phyloP scores from a whole-genome alignment of 805 yeast genomes.

The Metschnikowia borealis region DNA sequence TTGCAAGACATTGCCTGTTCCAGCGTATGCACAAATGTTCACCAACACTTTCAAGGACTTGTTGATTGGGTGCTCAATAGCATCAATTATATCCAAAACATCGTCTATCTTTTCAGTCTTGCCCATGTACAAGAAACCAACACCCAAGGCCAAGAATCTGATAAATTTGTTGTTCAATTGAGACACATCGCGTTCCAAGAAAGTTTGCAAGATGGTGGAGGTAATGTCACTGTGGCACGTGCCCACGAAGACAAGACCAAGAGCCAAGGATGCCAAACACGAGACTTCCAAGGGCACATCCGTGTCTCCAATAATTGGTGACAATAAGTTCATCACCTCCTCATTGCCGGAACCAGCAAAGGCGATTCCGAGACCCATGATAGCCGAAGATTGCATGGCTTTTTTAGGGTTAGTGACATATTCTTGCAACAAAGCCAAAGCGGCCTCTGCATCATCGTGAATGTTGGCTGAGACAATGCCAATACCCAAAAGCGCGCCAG shows the following conservation, averaged over 20 bases:
- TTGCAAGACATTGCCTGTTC: slow-evolving; percentile 95
- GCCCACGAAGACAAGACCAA: slow-evolving; percentile 94
- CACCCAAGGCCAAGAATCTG: slow-evolving; percentile 84
- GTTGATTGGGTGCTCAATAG: slow-evolving; percentile 92
- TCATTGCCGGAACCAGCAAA: slow-evolving; percentile 92
- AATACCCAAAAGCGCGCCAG: slow-evolving; percentile 95
- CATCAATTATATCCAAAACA: slow-evolving; percentile 88
- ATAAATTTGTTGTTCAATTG: slow-evolving; percentile 86
- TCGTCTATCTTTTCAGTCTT: slow-evolving; percentile 92
- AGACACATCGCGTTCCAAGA: slow-evolving; percentile 75
- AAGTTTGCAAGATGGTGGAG: slow-evolving; percentile 83
- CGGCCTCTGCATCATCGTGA: slow-evolving; percentile 93
- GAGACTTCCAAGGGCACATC: slow-evolving; percentile 73
- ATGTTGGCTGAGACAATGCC: slow-evolving; percentile 91
- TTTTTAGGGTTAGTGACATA: slow-evolving; percentile 64
- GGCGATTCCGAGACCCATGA: slow-evolving; percentile 88
- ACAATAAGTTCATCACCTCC: slow-evolving; percentile 69
- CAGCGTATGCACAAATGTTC: slow-evolving; percentile 91
- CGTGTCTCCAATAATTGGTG: slow-evolving; percentile 79
- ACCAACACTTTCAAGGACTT: slow-evolving; percentile 85
- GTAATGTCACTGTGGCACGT: slow-evolving; percentile 93
- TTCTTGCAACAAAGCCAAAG: slow-evolving; percentile 80
- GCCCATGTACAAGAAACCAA: slow-evolving; percentile 89
- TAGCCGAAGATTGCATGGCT: slow-evolving; percentile 71
- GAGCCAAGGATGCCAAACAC: slow-evolving; percentile 81